Evolutionary conservation across 345 rosid genomes (phyloP), one percentile per base, ranked within the genome.

Genomic region (Dipteronia sinensis): DNA sequence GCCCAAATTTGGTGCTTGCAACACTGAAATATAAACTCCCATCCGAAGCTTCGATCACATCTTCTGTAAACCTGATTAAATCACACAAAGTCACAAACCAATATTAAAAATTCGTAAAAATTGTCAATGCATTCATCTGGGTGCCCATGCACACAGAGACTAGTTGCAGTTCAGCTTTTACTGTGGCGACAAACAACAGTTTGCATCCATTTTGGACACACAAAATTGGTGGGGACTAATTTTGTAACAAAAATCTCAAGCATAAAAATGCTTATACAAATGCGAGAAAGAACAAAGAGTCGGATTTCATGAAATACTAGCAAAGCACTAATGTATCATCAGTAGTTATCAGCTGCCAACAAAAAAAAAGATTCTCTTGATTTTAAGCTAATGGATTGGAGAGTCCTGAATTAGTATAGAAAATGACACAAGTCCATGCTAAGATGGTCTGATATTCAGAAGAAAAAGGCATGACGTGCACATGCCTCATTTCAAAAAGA

Each of bases 21-120:
- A 67, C 84, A 34, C 83, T 90, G 66, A 90, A 88, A 78, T 88
- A 90, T 9, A 86, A 55, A 59, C 73, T 87, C 6, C 94, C 89
- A 49, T 90, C 90, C 2, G 81, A 80, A n/a, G 87, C 81, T 80
- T 80, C 89, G n/a, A 88, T 85, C 84, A 81, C 83, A n/a, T 86
- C 90, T 66, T 90, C 88, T 15, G 92, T 89, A 70, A 85, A 82
- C 69, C 90, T 90, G 40, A 25, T 72, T 23, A 12, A 40, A 77
- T 68, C 3, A n/a, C n/a, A n/a, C n/a, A n/a, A n/a, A n/a, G 22
- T 25, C n/a, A 6, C 34, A 27, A 31, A 58, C 34, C 2, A 59
- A 6, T 29, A 16, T 9, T 1, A n/a, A 56, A 56, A 59, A 20
- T 16, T 20, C 22, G 22, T 20, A 20, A 51, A 51, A 51, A 15